Conservation (phyloP, 2,329 filamentous ascomycete genomes). For the Fusarium sambucinum region DNA sequence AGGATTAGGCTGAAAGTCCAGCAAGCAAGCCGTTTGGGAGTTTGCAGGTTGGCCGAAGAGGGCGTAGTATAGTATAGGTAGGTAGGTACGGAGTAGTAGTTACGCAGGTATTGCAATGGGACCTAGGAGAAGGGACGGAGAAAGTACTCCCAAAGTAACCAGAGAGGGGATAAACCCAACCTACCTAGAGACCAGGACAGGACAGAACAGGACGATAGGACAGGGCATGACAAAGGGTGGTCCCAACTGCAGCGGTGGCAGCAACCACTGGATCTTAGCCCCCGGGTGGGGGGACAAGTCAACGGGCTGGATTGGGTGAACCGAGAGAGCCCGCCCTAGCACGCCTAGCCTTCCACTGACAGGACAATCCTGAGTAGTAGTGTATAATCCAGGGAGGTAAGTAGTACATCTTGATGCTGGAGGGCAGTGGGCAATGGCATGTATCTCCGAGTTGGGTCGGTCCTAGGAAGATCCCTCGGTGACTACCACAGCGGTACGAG, state of each 20-base stretch:
- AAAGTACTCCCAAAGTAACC: constrained; percentile 31
- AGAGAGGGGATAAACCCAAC: constrained; percentile 32
- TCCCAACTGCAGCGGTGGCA: constrained; percentile 34
- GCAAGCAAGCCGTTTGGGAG: constrained; percentile 29
- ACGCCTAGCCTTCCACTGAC: constrained; percentile 32
- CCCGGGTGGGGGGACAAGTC: constrained; percentile 21
- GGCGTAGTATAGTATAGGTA: constrained; percentile 30
- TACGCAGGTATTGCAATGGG: constrained; percentile 22
- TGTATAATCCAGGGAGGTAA: neutral
- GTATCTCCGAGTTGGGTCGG: constrained; percentile 34
- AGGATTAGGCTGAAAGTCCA: constrained; percentile 36
- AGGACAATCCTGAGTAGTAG: constrained; percentile 19
- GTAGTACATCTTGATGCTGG: neutral
- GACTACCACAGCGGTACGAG: constrained; percentile 28
- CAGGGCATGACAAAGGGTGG: constrained; percentile 26
- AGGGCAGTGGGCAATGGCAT: constrained; percentile 20
- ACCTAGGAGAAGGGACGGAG: constrained; percentile 21
- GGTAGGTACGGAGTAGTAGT: constrained; percentile 6
- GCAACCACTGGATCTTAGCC: constrained; percentile 34
- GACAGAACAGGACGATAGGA: constrained; percentile 6
- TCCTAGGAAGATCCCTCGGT: constrained; percentile 37
- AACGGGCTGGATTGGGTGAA: constrained; percentile 12
- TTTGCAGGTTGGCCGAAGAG: constrained; percentile 39
- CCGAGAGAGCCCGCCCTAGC: constrained; percentile 16
- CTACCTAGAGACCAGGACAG: constrained; percentile 1